Evolutionary conservation across 1,139 yeast genomes (phyloP).

Genomic region (Saccharomyces hybrid): DNA sequence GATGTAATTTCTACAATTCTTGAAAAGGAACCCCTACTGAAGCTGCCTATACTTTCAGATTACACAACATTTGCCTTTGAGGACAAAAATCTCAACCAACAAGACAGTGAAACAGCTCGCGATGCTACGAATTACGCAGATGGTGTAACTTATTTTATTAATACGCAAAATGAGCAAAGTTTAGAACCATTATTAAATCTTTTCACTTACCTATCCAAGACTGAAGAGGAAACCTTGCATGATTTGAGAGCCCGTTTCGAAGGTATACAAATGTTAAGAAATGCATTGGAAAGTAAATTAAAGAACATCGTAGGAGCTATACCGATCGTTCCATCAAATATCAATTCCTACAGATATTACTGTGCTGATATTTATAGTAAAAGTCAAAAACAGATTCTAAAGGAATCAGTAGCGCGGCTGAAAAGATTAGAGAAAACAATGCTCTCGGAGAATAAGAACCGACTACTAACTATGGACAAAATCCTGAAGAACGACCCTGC

Average conservation of each 20-base stretch:
- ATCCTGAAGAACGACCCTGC: constrained; percentile 20
- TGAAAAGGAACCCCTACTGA: constrained; percentile 34
- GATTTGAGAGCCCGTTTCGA: constrained; percentile 50
- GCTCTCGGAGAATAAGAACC: constrained; percentile 14
- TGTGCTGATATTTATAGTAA: constrained; percentile 21
- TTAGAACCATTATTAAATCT: constrained; percentile 37
- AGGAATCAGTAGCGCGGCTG: constrained; percentile 14
- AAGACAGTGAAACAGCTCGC: constrained; percentile 13
- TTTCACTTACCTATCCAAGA: constrained; percentile 45
- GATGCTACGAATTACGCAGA: constrained; percentile 24
- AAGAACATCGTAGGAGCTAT: background rate
- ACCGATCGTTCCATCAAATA: background rate
- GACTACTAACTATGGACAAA: constrained; percentile 20
- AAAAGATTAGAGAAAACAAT: constrained; percentile 20
- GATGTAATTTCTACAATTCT: constrained; percentile 28
- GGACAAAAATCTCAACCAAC: constrained; percentile 4
- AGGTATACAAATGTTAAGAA: constrained; percentile 39
- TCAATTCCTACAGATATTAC: constrained; percentile 13
- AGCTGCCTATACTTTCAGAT: constrained; percentile 40
- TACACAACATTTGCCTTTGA: constrained; percentile 35
- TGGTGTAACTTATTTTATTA: constrained; percentile 41
- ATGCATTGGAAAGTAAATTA: constrained; percentile 21
- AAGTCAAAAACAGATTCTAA: constrained; percentile 20
- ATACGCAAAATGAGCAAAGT: constrained; percentile 20
- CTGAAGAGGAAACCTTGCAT: constrained; percentile 36